Evolutionary conservation across 2,329 filamentous ascomycete species (phyloP), one percentile per base, ranked within the genome.

Genomic region (Penicillium brevicompactum): DNA sequence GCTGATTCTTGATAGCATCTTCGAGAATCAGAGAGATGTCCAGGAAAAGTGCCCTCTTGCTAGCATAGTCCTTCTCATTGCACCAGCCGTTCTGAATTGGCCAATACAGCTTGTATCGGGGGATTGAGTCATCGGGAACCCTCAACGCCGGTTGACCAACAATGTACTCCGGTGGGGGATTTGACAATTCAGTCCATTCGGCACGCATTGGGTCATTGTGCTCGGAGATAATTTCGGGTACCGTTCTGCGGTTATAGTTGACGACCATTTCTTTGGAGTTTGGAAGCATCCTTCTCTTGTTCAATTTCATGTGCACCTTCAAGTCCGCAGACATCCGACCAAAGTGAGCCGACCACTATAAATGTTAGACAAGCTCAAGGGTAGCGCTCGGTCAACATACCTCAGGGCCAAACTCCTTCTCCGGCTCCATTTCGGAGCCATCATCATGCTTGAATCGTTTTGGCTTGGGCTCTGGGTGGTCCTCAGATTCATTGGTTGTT

Each of bases 261-360:
- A 92, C 86, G 1, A 97, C 93, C 55, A 97, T 81, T 69, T 99
- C 94, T 73, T 96, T 96, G 0, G 92, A 97, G 71, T 97, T 97
- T n/a, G 94, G 94, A 47, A 97, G 78, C 14, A 97, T 92, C 71
- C 96, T 90, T 70, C 91, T 87, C 81, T 97, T 97, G 76, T 96
- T 96, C 63, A 87, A 85, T 58, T 93, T 87, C 90, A 97, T 96
- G 49, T 91, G 89, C 2, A 88, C 78, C 76, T 96, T 96, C 58
- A 99, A 84, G 43, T 97, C 92, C 51, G 87, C 86, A 57, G 86
- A 90, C 88, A 94, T 89, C 68, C 88, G 88, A 53, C 85, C 85
- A 75, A 92, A 97, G 69, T 84, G 81, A 45, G 80, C 80, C 30
- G 83, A 80, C 64, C 86, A 87, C 77, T 85, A 58, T 47, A 58